Percentiles rank a stretch among this genome's conserved stretches.
Evolutionary conservation across 495 filamentous ascomycete genomes (phyloP).

Genomic region (Lentithecium fluviatile): DNA sequence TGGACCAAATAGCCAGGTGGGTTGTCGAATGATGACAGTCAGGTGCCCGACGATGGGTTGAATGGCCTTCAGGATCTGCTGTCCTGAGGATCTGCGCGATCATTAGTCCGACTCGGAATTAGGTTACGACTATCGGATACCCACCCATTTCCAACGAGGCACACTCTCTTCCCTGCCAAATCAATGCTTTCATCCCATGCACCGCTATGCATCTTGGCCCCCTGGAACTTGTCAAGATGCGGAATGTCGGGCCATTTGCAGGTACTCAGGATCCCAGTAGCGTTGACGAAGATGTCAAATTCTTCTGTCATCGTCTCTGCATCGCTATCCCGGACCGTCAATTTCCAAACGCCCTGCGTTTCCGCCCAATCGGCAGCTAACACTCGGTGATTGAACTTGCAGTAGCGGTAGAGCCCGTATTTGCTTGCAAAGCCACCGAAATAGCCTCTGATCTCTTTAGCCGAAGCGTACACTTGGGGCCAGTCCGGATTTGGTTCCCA

Average conservation of each 20-base stretch:
- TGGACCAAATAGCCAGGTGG: no score
- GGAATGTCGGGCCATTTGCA: slow-evolving; percentile 31
- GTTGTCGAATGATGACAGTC: no score
- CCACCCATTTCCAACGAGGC: slow-evolving; percentile 23
- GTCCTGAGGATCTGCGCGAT: slow-evolving; percentile 4
- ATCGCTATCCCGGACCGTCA: no score
- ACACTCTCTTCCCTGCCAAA: slow-evolving; percentile 12
- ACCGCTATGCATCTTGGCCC: slow-evolving; percentile 21
- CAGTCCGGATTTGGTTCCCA: no score
- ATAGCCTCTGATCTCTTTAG: no score
- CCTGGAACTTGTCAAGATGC: slow-evolving; percentile 29
- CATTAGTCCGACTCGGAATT: slow-evolving; percentile 10
- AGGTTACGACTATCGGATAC: slow-evolving; percentile 26
- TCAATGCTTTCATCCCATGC: slow-evolving; percentile 21
- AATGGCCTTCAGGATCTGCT: slow-evolving; percentile 11
- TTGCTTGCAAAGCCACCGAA: no score
- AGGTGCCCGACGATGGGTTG: neutral
- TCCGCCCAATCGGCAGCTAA: no score
- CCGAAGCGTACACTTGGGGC: no score
- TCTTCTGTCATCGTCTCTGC: no score
- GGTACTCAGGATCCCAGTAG: slow-evolving; percentile 27
- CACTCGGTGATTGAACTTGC: no score
- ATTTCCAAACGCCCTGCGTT: no score
- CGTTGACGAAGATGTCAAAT: slow-evolving; percentile 28
- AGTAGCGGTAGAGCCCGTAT: no score